phyloP scores from a whole-genome alignment of 129 eudicot species.

The Escallonia herrerae region DNA sequence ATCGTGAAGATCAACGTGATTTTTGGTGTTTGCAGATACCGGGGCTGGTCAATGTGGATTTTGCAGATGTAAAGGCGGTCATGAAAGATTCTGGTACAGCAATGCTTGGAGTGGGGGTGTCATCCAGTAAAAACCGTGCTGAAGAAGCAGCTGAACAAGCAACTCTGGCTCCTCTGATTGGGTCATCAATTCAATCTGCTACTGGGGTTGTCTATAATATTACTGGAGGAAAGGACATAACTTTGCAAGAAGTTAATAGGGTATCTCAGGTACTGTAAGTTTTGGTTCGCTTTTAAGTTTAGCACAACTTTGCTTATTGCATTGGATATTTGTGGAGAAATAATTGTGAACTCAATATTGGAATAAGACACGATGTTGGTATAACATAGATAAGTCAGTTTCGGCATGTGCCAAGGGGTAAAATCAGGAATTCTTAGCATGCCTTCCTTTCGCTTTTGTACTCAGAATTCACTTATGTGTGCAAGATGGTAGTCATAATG shows the following conservation, averaged over 20 bases:
- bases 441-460: no score
- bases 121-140: slow-evolving; percentile 94
- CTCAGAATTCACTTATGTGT: no score
- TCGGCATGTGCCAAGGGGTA: no score
- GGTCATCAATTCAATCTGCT: slow-evolving; percentile 95
- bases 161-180: slow-evolving; percentile 90
- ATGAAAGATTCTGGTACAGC: slow-evolving; percentile 99
- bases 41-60: slow-evolving; percentile 95
- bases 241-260: slow-evolving; percentile 94
- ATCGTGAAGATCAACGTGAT: slow-evolving; percentile 2
- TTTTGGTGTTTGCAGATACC: slow-evolving; percentile 57
- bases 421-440: no score
- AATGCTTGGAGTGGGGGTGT: slow-evolving; percentile 99
- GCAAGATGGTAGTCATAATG: no score
- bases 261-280: slow-evolving; percentile 71
- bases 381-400: no score
- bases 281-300: background rate
- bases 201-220: slow-evolving; percentile 95
- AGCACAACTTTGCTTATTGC: background rate
- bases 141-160: slow-evolving; percentile 99
- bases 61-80: slow-evolving; percentile 93
- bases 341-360: no score
- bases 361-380: no score
- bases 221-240: slow-evolving; percentile 94
- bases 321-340: background rate